Evolutionary conservation across 1,139 yeast species (phyloP).

Genomic region (Candida sp.): DNA sequence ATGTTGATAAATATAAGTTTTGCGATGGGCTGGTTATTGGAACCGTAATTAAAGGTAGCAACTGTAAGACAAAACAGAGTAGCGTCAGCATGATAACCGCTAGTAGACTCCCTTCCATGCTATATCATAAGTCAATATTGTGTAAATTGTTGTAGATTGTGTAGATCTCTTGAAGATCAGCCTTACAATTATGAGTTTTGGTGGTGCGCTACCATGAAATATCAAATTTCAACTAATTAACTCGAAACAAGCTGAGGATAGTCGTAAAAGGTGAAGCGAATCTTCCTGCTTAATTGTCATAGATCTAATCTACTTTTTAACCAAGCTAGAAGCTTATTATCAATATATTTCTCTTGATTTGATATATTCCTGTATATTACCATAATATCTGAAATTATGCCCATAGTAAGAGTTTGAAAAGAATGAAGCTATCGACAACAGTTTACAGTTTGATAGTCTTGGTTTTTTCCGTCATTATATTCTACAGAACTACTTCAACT

Average conservation of each 20-base stretch:
- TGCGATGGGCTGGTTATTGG: constrained; percentile 31
- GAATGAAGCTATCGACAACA: not conserved
- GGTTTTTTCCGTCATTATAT: not conserved
- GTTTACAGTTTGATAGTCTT: not conserved
- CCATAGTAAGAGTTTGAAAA: not conserved
- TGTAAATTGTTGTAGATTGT: not conserved
- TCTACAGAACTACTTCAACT: not conserved
- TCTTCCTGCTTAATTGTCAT: too few species aligned
- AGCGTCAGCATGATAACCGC: constrained; percentile 19
- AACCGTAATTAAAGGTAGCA: constrained; percentile 41
- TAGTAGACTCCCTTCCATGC: constrained; percentile 26
- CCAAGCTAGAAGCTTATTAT: too few species aligned
- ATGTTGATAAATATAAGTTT: constrained; percentile 26
- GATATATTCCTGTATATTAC: not conserved
- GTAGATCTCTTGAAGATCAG: too few species aligned
- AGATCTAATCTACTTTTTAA: too few species aligned
- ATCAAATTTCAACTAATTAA: too few species aligned
- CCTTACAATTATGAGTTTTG: not conserved
- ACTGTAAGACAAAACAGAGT: constrained; percentile 33
- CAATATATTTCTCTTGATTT: too few species aligned
- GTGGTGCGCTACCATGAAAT: not conserved
- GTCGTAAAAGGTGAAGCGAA: too few species aligned
- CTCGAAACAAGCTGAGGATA: too few species aligned
- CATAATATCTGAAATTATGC: not conserved
- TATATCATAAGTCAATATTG: not conserved